Evolutionary conservation across 176 grass and related monocot genomes (phyloP).

Genomic region (Calamus simplicifolius): DNA sequence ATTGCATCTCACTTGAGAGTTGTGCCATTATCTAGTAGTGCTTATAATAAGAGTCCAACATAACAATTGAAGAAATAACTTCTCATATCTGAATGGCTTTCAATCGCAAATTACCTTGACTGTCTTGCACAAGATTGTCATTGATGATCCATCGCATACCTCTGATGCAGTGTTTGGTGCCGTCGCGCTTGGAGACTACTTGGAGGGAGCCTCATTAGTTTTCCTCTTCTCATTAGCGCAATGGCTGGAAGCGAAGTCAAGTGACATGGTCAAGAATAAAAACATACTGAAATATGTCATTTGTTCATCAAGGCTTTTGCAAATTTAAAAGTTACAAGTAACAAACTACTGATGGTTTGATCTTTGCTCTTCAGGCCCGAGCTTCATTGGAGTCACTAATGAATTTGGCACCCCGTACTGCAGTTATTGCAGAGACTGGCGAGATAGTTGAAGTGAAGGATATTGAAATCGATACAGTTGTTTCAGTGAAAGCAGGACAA

Average conservation of each 20-base stretch:
- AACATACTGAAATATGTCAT: no score
- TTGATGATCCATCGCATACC: no score
- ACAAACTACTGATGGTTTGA: neutral
- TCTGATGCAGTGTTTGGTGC: conserved; percentile 4
- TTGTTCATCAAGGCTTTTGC: no score
- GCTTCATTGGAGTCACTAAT: conserved; percentile 7
- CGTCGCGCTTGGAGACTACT: conserved; percentile 3
- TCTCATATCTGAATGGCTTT: no score
- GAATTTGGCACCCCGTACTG: conserved; percentile 11
- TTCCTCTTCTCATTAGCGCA: conserved; percentile 8
- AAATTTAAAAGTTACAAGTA: no score
- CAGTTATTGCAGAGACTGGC: conserved; percentile 7
- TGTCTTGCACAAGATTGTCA: no score
- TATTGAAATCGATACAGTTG: neutral
- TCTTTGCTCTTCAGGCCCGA: conserved; percentile 1
- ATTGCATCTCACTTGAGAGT: no score
- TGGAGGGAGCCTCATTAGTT: conserved; percentile 6
- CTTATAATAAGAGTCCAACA: no score
- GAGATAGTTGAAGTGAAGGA: neutral
- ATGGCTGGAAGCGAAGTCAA: conserved; percentile 9
- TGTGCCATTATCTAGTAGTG: no score
- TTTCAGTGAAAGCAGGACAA: conserved; percentile 11
- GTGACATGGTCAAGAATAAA: neutral
- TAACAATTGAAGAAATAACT: no score
- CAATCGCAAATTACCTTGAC: no score